Conservation (phyloP, 768 basidiomycete species). For the Pleurotus citrinopileatus region DNA sequence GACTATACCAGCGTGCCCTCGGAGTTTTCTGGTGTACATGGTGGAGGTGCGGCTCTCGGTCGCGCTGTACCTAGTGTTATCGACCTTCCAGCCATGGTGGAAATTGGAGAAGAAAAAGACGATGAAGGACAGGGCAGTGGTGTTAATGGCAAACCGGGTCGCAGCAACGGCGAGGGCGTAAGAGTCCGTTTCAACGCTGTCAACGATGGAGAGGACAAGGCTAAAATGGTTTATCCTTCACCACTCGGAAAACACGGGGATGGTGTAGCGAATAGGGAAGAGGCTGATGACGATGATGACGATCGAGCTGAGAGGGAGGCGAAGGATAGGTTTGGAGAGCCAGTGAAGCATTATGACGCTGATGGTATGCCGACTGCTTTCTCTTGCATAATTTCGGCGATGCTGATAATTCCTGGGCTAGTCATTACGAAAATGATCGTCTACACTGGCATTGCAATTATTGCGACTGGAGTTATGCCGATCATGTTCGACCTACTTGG, state of each 20-base stretch:
- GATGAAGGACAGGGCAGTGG: constrained; percentile 40
- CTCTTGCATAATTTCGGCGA: constrained; percentile 3
- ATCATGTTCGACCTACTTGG: constrained; percentile 65
- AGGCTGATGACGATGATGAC: constrained; percentile 23
- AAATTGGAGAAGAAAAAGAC: constrained; percentile 41
- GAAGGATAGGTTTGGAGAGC: constrained; percentile 27
- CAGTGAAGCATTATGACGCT: constrained; percentile 77
- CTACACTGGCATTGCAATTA: constrained; percentile 79
- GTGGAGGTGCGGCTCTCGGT: constrained; percentile 41
- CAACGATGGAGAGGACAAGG: constrained; percentile 11
- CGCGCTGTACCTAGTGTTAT: constrained; percentile 84
- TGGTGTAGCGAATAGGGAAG: constrained; percentile 14
- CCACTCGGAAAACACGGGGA: constrained; percentile 3
- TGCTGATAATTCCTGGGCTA: no score
- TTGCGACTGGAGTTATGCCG: constrained; percentile 63
- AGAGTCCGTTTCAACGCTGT: constrained; percentile 5
- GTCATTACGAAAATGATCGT: constrained; percentile 90
- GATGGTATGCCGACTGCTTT: constrained; percentile 54
- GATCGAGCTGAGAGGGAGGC: constrained; percentile 26
- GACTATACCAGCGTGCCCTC: constrained; percentile 73
- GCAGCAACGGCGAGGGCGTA: constrained; percentile 5
- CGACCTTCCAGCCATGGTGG: constrained; percentile 58
- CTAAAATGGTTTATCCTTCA: background rate
- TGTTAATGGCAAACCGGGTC: constrained; percentile 21
- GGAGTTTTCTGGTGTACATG: constrained; percentile 38